Evolutionary conservation across 2,329 filamentous ascomycete genomes (phyloP), one percentile per base, ranked within the genome.

Genomic region (Didymella exigua): DNA sequence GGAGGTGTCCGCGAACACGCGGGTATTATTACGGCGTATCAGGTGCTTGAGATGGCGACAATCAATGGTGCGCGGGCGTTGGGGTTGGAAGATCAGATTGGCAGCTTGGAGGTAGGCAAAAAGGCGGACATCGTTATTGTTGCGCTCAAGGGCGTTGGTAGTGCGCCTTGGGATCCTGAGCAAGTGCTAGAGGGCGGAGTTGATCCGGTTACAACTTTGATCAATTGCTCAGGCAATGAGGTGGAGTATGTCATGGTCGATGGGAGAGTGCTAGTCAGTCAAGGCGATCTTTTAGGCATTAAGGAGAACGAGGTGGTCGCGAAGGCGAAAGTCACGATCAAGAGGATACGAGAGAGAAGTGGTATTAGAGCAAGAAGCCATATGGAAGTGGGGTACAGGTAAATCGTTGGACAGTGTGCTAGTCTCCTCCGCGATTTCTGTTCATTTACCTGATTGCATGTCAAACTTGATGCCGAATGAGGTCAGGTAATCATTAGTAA

Each of bases 101-200:
- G 76, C 2, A 77, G 71, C 41, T 42, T 78, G 16, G 75, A 77
- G 49, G 58, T 74, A 5, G 76, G 75, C 1, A 79, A 78, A 65
- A 78, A 77, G 52, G 76, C 76, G 0, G 76, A 79, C 51, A 71
- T 79, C 33, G 75, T 78, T 1, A 68, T 67, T 23, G 58, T 68
- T 61, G 30, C 73, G 40, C 61, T 69, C 2, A 65, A 68, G 13
- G 70, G 70, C 0, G 63, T 75, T 23, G 27, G 26, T 7, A 19
- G 18, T 40, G 45, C 26, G 26, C 45, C 45, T 2, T 49, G 45
- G 36, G 45, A 49, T 41, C 19, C 26, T 0, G 9, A 24, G 14
- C 45, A 49, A 14, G 27, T 49, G 18, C 14, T 33, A 16, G 19
- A 31, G 4, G 45, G 45, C 5, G 45, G 45, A 4, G 1, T 49